A percentile compares a stretch with the other conserved stretches of the same genome.
Evolutionary conservation across 83 land plant genomes (phyloP).

Genomic region (Picea mariana): DNA sequence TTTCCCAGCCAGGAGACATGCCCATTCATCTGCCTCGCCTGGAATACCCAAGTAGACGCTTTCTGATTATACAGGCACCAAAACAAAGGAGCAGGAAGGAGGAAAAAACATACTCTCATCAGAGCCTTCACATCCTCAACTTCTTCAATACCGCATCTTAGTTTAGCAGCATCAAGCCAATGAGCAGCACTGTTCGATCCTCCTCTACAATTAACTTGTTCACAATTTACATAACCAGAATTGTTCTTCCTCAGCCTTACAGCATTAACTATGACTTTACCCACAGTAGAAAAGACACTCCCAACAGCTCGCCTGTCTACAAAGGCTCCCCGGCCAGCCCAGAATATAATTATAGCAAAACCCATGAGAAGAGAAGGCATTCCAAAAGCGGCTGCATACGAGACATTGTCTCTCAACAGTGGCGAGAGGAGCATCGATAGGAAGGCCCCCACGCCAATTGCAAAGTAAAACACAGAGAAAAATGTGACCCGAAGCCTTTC

Average conservation of each 20-base stretch:
- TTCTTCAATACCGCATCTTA: background rate
- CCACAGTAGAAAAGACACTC: conserved; percentile 32
- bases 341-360: conserved; percentile 30
- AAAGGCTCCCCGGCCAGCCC: conserved; percentile 27
- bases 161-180: too few relatives aligned
- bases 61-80: conserved; percentile 15
- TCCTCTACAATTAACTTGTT: too few relatives aligned
- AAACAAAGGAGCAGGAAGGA: conserved; percentile 37
- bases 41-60: too few relatives aligned
- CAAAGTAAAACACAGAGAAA: conserved; percentile 26
- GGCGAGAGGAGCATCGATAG: conserved; percentile 35
- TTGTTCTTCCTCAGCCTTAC: background rate
- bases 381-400: conserved; percentile 25
- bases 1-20: conserved; percentile 34
- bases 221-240: background rate
- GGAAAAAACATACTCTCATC: conserved; percentile 26
- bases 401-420: conserved; percentile 16
- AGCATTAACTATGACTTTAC: conserved; percentile 21
- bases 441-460: conserved; percentile 34
- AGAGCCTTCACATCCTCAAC: conserved; percentile 45
- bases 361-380: conserved; percentile 41
- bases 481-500: conserved; percentile 19
- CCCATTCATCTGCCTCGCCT: conserved; percentile 2
- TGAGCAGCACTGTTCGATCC: too few relatives aligned
- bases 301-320: conserved; percentile 31